phyloP scores from a whole-genome alignment of 176 grass and related monocot genomes.

The Themeda triandra region DNA sequence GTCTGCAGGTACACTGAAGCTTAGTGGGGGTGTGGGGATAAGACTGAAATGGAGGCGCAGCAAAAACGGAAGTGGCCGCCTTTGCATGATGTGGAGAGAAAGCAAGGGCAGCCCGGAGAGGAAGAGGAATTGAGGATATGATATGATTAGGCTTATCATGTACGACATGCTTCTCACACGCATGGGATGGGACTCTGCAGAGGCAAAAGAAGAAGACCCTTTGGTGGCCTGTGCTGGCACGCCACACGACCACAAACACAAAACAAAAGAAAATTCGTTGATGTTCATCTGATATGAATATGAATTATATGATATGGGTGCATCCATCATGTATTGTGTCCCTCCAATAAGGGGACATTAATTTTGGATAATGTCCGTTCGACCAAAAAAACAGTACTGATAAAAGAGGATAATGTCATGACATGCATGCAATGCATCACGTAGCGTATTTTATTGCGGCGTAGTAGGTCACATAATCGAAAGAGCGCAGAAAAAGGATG shows the following conservation, averaged over 20 bases:
- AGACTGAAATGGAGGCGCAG: not conserved
- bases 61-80: conserved; percentile 13
- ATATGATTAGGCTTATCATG: not conserved
- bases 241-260: not conserved
- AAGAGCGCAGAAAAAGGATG: not conserved
- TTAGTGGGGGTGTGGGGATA: conserved; percentile 10
- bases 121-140: not conserved
- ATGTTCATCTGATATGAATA: not conserved
- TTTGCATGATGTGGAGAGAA: conserved; percentile 36
- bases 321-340: not conserved
- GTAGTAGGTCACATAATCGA: not conserved
- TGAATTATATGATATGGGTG: not conserved
- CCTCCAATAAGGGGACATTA: not conserved
- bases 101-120: conserved; percentile 5
- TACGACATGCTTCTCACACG: not conserved
- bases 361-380: not conserved
- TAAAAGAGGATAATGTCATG: conserved; percentile 5
- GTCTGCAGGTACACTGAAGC: not conserved
- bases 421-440: not conserved
- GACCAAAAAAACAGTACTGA: not conserved
- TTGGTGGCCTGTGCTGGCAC: conserved; percentile 9
- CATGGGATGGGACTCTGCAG: not conserved
- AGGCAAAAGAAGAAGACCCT: too few relatives aligned
- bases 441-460: not conserved
- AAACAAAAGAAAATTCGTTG: not conserved